Evolutionary conservation across 2,329 filamentous ascomycete species (phyloP).

Genomic region (Pseudocercospora crystallina): DNA sequence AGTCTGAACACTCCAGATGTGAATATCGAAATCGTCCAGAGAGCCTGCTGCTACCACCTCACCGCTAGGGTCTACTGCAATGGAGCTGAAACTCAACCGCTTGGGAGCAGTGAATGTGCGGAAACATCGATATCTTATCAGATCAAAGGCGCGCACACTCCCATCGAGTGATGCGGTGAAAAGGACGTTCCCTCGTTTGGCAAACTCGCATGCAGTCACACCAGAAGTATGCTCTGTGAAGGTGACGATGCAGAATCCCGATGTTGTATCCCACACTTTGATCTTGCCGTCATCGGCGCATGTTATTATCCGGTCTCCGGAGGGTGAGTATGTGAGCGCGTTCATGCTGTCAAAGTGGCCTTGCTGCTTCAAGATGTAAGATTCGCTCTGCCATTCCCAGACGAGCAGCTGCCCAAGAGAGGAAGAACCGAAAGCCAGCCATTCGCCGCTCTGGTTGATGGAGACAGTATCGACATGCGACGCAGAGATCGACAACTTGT

Average conservation of each 20-base stretch:
- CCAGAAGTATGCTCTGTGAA: constrained; percentile 96
- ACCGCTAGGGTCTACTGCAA: constrained; percentile 95
- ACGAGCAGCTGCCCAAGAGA: constrained; percentile 94
- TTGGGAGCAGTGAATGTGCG: constrained; percentile 94
- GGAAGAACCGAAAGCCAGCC: constrained; percentile 94
- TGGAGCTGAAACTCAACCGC: constrained; percentile 84
- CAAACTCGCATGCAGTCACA: constrained; percentile 91
- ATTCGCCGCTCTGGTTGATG: constrained; percentile 92
- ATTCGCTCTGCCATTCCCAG: constrained; percentile 99
- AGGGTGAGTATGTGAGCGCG: constrained; percentile 85
- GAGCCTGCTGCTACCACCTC: constrained; percentile 96
- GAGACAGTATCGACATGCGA: constrained; percentile 94
- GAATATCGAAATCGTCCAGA: constrained; percentile 92
- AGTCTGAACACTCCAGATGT: constrained; percentile 98
- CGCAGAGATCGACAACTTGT: constrained; percentile 90
- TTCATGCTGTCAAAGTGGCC: constrained; percentile 97
- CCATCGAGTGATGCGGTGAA: constrained; percentile 95
- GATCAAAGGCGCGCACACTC: constrained; percentile 91
- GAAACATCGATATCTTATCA: constrained; percentile 95
- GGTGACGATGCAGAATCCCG: constrained; percentile 95
- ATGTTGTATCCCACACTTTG: constrained; percentile 96
- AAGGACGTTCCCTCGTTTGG: constrained; percentile 90
- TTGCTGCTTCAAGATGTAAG: constrained; percentile 97
- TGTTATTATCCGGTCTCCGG: constrained; percentile 89
- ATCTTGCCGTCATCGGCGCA: constrained; percentile 96